Conservation (phyloP, 331 rosid species). For the Malus hybrid region DNA sequence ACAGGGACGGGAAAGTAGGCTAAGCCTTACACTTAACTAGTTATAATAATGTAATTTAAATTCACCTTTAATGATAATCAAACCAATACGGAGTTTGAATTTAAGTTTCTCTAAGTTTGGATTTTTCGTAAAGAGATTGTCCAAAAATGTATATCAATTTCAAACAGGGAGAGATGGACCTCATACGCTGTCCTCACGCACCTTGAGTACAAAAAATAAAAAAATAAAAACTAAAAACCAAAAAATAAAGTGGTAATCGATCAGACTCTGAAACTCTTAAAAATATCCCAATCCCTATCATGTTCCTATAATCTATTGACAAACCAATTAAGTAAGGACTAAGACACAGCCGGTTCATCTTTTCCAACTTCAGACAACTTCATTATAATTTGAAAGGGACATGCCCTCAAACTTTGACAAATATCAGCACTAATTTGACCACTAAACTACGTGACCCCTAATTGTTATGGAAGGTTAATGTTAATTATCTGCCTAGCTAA, state of each 20-base stretch:
- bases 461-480: not conserved
- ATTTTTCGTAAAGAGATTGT: too few species aligned
- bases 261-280: not conserved
- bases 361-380: not conserved
- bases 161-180: too few species aligned
- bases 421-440: not conserved
- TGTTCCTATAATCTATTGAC: not conserved
- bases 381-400: not conserved
- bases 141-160: too few species aligned
- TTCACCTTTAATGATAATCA: accelerated
- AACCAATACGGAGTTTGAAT: too few species aligned
- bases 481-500: not conserved
- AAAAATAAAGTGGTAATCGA: not conserved
- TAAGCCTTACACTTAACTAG: too few species aligned
- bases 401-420: not conserved
- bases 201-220: too few species aligned
- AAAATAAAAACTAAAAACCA: too few species aligned
- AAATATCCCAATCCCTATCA: too few species aligned
- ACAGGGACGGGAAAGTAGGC: too few species aligned
- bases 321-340: not conserved
- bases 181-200: too few species aligned
- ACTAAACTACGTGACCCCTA: not conserved
- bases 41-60: too few species aligned
- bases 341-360: not conserved
- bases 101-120: too few species aligned